Base-by-base conservation (phyloP, 306 rosid species). In the Calophaca sinica region DNA sequence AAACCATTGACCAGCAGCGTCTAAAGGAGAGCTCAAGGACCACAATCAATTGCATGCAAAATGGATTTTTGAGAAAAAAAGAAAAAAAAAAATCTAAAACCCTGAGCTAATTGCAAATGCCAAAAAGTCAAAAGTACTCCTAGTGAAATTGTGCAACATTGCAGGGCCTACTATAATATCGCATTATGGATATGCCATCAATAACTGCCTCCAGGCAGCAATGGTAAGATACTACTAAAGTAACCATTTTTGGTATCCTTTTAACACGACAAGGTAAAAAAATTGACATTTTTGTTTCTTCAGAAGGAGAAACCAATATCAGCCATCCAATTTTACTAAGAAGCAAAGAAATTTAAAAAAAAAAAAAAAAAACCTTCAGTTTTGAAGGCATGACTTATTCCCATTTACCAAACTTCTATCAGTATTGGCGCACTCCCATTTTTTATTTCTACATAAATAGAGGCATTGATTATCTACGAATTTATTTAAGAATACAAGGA, bases 21-120 rank as follows among this genome's bases (percentile, higher is more conserved):
- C 36, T n/a, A 41, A 52, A 11, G 36, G 68, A 61, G 63, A 26
- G 35, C 73, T 29, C 62, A 52, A 12, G 53, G 50, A 42, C 60
- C 10, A 28, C 52, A 32, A 52, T 51, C 36, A 50, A 60, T 20
- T 80, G 75, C 62, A 79, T 7, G 58, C 14, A 31, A 35, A 68
- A 75, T 3, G 10, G 12, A 15, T 5, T 29, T 48, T 4, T 12
- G 15, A 26, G 41, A 41, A 52, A 54, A 36, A 9, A 41, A 52
- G 45, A 36, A 9, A 7, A 3, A 20, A 2, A 33, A 33, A 1
- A 33, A 4, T 15, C 0, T 62, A 62, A 38, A 13, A 39, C 3
- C 32, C 50, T 0, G 2, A 62, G 31, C 51, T 14, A 39, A 15
- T 9, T 2, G 45, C 10, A 66, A 35, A 48, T 15, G 39, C 7